A percentile compares a stretch with the other conserved stretches of the same genome.
Evolutionary conservation across 352 stramenopile species (phyloP).

Genomic region (Pseudoperonospora humuli): DNA sequence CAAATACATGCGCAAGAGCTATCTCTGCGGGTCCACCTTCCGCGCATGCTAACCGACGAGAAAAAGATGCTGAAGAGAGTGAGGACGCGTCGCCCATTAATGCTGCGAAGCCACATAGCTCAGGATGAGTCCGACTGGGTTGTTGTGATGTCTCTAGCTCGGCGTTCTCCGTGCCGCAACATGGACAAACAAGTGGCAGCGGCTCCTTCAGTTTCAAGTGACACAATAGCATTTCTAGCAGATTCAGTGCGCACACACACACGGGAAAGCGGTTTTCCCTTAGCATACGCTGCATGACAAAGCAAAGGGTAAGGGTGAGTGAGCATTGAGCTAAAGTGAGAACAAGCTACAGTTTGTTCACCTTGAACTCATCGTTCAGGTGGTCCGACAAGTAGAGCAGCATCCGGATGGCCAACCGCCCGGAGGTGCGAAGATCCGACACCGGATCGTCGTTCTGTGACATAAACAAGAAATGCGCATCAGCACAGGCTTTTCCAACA

Average conservation of each 20-base stretch:
- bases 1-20: conserved; percentile 51
- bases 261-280: conserved; percentile 66
- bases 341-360: conserved; percentile 1
- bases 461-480: neutral
- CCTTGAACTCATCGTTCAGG: conserved; percentile 65
- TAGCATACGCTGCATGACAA: conserved; percentile 41
- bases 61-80: conserved; percentile 30
- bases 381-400: conserved; percentile 62
- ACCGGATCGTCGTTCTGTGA: conserved; percentile 49
- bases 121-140: conserved; percentile 39
- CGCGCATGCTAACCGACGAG: conserved; percentile 35
- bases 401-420: conserved; percentile 51
- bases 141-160: conserved; percentile 50
- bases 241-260: conserved; percentile 50
- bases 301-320: conserved; percentile 1
- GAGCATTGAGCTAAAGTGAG: neutral
- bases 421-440: conserved; percentile 53
- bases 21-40: conserved; percentile 35
- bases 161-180: conserved; percentile 57
- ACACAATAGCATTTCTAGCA: conserved; percentile 61
- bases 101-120: conserved; percentile 44
- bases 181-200: conserved; percentile 52
- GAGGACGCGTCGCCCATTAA: conserved; percentile 34
- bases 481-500: neutral
- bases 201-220: conserved; percentile 66